A percentile compares a stretch with the other conserved stretches of the same genome.
Evolutionary conservation across 441 rosid genomes (phyloP).

Genomic region (Euphorbia corollata): DNA sequence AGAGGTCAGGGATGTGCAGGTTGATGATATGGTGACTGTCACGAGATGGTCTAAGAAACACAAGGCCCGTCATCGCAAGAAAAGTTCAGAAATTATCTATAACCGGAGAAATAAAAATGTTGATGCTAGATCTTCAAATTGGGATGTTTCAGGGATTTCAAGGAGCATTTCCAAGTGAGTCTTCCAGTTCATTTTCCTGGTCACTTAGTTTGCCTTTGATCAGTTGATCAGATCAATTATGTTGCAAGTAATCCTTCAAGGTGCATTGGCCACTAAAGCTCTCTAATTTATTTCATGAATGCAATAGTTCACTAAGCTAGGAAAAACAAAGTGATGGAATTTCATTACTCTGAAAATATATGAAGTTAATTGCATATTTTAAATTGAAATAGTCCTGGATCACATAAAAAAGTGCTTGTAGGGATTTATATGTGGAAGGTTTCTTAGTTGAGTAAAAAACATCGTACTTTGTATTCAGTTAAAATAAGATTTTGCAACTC

Average conservation of each 20-base stretch:
- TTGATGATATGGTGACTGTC: slow-evolving; percentile 77
- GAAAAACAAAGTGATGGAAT: background rate
- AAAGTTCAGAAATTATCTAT: slow-evolving; percentile 55
- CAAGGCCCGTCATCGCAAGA: slow-evolving; percentile 41
- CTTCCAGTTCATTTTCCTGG: slow-evolving; percentile 3
- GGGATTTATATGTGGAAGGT: background rate
- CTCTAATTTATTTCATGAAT: background rate
- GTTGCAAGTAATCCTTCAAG: background rate
- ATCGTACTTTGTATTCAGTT: background rate
- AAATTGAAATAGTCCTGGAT: background rate
- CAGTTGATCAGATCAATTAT: background rate
- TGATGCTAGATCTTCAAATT: slow-evolving; percentile 41
- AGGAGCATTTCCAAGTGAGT: slow-evolving; percentile 60
- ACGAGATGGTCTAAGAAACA: slow-evolving; percentile 86
- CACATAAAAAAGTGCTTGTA: background rate
- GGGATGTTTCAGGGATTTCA: slow-evolving; percentile 53
- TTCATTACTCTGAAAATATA: background rate
- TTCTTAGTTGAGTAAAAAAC: background rate
- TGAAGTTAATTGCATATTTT: background rate
- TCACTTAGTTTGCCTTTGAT: slow-evolving; percentile 13
- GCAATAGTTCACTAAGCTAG: background rate
- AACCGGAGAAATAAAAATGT: slow-evolving; percentile 58
- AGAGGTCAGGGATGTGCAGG: slow-evolving; percentile 74
- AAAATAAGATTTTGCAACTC: background rate
- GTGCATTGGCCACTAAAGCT: background rate